Percentiles rank a stretch among this genome's conserved stretches.
Conservation (phyloP, 768 basidiomycete species). For the Naganishia friedmannii region DNA sequence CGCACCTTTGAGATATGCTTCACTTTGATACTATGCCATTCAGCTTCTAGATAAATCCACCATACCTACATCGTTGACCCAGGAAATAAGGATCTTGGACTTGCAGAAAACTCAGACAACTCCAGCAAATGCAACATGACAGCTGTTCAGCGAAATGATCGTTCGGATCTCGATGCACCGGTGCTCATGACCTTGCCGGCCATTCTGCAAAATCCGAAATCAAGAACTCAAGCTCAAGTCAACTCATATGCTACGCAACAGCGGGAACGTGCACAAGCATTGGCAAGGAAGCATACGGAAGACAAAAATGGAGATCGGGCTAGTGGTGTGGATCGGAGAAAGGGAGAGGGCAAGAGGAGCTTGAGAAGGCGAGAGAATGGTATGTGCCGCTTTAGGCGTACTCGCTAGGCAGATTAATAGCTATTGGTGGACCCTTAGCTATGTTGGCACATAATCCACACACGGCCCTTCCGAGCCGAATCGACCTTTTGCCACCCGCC, state of each 20-base stretch:
- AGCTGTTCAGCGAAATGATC: constrained; percentile 8
- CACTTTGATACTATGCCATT: too few species aligned
- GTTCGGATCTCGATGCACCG: neutral
- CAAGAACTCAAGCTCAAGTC: constrained; percentile 36
- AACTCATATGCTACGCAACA: constrained; percentile 49
- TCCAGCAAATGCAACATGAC: neutral
- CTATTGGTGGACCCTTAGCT: constrained; percentile 29
- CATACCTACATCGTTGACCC: too few species aligned
- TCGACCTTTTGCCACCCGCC: constrained; percentile 42
- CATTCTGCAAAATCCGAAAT: constrained; percentile 47
- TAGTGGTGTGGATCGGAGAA: constrained; percentile 25
- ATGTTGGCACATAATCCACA: constrained; percentile 47
- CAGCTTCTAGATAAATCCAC: too few species aligned
- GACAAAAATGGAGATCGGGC: constrained; percentile 20
- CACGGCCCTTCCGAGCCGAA: constrained; percentile 36
- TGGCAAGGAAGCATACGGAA: constrained; percentile 36
- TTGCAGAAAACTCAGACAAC: neutral
- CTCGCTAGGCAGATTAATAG: neutral
- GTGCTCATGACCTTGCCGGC: constrained; percentile 38
- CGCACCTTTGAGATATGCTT: too few species aligned
- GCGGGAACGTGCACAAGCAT: constrained; percentile 36
- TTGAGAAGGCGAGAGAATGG: constrained; percentile 49
- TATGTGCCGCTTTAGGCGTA: constrained; percentile 29
- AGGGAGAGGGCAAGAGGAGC: constrained; percentile 43
- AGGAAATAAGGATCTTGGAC: too few species aligned